These are phyloP conservation scores for Helianthus tuberosus DNA, from an alignment of 129 eudicot species.

Conservation along the genomic window DNA sequence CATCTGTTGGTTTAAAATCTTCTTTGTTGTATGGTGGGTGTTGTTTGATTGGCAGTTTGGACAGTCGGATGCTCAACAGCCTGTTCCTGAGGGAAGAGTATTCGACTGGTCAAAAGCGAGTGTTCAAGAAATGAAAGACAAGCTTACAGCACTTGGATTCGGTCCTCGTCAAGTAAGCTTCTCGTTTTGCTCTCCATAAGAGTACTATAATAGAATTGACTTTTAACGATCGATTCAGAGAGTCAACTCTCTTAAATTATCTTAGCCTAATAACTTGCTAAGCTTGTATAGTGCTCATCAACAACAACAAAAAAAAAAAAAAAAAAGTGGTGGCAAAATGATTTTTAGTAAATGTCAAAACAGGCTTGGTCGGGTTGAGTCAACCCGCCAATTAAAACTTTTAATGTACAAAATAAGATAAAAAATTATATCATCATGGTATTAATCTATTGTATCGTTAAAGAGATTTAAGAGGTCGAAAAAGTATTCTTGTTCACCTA, in stretches of 20 bases:
- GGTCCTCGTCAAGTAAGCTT: constrained; percentile 88
- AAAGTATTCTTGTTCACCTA: background rate
- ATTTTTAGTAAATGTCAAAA: background rate
- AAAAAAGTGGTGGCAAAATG: background rate
- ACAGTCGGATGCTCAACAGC: constrained; percentile 71
- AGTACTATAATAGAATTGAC: background rate
- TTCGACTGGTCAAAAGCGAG: constrained; percentile 80
- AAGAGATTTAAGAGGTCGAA: background rate
- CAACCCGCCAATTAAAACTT: background rate
- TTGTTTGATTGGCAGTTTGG: constrained; percentile 83
- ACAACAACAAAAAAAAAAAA: background rate
- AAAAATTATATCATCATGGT: background rate
- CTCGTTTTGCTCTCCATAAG: background rate
- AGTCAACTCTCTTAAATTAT: no score
- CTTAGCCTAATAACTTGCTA: background rate
- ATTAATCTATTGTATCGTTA: background rate
- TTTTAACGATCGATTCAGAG: no score
- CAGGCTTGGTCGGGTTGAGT: background rate
- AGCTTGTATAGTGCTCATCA: background rate
- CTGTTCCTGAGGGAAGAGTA: constrained; percentile 98
- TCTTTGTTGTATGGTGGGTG: constrained; percentile 63
- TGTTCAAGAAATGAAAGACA: constrained; percentile 92
- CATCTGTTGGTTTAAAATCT: background rate
- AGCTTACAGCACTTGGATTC: constrained; percentile 68
- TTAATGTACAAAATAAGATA: background rate